Conservation (phyloP, 768 basidiomycete species). For the Mycena pura region DNA sequence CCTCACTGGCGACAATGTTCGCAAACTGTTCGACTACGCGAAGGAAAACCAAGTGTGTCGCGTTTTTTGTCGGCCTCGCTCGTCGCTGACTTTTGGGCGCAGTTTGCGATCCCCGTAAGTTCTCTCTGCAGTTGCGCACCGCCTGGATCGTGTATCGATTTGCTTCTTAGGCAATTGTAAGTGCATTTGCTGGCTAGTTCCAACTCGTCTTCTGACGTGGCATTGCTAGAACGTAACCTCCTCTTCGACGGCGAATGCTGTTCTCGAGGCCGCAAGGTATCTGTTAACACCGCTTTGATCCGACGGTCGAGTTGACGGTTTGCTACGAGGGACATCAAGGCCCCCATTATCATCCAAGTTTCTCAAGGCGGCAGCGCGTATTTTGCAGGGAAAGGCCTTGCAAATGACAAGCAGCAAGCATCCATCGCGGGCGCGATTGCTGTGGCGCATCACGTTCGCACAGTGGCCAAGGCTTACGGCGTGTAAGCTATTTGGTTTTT, state of each 20-base stretch:
- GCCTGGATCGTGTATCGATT: constrained; percentile 4
- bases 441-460: constrained; percentile 90
- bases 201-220: constrained; percentile 10
- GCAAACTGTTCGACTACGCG: constrained; percentile 95
- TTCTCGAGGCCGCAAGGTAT: constrained; percentile 93
- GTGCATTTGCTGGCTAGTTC: constrained; percentile 38
- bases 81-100: constrained; percentile 17
- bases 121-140: neutral
- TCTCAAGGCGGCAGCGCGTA: constrained; percentile 97
- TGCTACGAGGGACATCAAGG: constrained; percentile 81
- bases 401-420: constrained; percentile 95
- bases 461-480: constrained; percentile 89
- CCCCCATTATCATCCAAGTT: constrained; percentile 96
- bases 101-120: constrained; percentile 90
- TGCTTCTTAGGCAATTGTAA: constrained; percentile 71
- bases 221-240: constrained; percentile 88
- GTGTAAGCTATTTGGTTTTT: constrained; percentile 65
- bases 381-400: constrained; percentile 95
- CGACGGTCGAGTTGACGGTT: constrained; percentile 13
- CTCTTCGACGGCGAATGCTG: constrained; percentile 92
- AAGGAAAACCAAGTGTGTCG: constrained; percentile 80
- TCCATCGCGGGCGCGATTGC: constrained; percentile 92
- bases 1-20: constrained; percentile 92
- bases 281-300: constrained; percentile 16
- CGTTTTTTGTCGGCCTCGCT: constrained; percentile 4